These are phyloP conservation scores for Xenoacremonium recifei DNA, from an alignment of 2,329 filamentous ascomycete genomes.

Conservation along the genomic window DNA sequence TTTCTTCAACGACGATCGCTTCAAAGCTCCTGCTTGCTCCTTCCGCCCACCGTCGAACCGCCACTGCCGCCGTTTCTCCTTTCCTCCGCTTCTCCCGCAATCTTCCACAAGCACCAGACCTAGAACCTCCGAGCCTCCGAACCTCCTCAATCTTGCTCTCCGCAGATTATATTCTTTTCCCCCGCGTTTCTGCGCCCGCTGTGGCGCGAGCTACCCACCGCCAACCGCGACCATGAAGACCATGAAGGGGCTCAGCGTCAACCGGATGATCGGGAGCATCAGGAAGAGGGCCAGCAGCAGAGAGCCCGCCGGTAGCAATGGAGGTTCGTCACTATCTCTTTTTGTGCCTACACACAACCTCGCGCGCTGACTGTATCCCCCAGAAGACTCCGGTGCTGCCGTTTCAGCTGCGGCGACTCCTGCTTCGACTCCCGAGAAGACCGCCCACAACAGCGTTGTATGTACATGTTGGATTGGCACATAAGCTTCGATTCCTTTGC, in stretches of 20 bases:
- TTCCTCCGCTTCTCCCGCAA: no score
- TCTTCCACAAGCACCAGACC: background rate
- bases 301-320: constrained; percentile 19
- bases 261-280: constrained; percentile 56
- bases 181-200: constrained; percentile 14
- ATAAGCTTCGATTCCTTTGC: constrained; percentile 5
- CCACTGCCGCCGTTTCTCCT: no score
- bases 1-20: no score
- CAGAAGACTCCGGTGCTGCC: constrained; percentile 10
- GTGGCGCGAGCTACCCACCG: constrained; percentile 22
- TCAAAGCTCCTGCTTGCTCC: no score
- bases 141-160: background rate
- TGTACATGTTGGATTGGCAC: no score
- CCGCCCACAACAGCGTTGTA: constrained; percentile 66
- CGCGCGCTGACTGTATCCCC: background rate
- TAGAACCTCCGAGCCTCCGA: no score
- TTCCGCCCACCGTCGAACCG: no score
- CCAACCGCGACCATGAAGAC: constrained; percentile 38
- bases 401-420: constrained; percentile 24
- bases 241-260: constrained; percentile 55
- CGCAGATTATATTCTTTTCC: constrained; percentile 1
- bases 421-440: constrained; percentile 64
- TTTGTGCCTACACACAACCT: no score
- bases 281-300: constrained; percentile 42
- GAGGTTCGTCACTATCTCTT: background rate